Base-by-base conservation (phyloP, 1,284 basidiomycete species). In the Trichosporon sp. region DNA sequence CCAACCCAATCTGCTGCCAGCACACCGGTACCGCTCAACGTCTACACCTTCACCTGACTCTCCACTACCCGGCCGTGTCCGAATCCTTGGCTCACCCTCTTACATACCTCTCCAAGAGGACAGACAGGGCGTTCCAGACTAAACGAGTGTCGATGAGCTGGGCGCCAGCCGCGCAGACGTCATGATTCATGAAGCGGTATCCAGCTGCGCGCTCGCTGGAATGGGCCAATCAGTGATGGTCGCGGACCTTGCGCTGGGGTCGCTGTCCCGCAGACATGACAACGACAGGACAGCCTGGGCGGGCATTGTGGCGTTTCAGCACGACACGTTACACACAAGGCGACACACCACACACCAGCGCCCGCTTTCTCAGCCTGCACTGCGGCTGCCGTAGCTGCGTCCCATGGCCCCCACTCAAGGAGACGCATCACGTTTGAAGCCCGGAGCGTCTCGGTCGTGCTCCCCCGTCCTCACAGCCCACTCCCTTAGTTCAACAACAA, bases 271-370 rank as follows among this genome's bases (percentile, higher is more conserved):
- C 31, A 8, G 59, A 63, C 59, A 26, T n/a, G 31, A 10, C 32
- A n/a, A 11, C 59, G 11, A n/a, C 59, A 37, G 32, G 32, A 35
- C 5, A 11, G 51, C 51, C 31, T n/a, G 32, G 31, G 1, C 6
- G 59, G 59, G 59, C 59, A 32, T 63, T 63, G 59, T 63, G 59
- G 59, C 59, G 59, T 63, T 63, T 63, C 59, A 63, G 31, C 59
- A 63, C 59, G 16, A 63, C 59, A 37, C 59, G 59, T 63, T 63
- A 63, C 59, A 63, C 59, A 37, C 59, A 32, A n/a, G 16, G 31
- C 59, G 16, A 63, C 59, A 63, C 59, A 35, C 31, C 32, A 63
- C 59, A 63, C 59, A 32, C 56, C 38, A 46, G 12, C 59, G 59
- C 59, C 59, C 59, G 16, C 14, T n/a, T 16, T n/a, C 31, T 63